Evolutionary conservation across 2,329 filamentous ascomycete genomes (phyloP), one percentile per base, ranked within the genome.

Genomic region (Pestalotiopsis fici): DNA sequence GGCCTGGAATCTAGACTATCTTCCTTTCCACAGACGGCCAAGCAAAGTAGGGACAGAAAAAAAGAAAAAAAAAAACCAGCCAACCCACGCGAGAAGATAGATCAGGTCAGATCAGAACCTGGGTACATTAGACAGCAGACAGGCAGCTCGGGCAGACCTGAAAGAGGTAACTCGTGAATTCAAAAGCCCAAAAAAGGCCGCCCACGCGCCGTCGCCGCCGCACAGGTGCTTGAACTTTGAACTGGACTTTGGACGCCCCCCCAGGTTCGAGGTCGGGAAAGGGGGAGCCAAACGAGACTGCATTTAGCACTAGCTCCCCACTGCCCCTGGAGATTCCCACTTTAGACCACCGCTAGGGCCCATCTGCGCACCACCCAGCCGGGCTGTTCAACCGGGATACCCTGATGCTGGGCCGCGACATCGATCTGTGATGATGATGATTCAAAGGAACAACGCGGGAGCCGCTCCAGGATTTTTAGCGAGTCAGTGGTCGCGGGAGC

Each of bases 381-480:
- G 43, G n/a, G 43, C 43, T 50, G 43, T 21, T 21, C 43, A 50
- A 50, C 43, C 43, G 43, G 43, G 43, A 50, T 50, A 9, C 18
- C 31, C 31, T 35, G 31, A 35, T 35, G 7, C 6, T 35, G 31
- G n/a, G 31, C 31, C 31, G 31, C 31, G 31, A 35, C 6, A 35
- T 11, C 31, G 31, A 35, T 35, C 31, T 35, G 7, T 35, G 31
- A 35, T 35, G 31, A 35, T 35, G 31, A 35, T 35, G 31, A 35
- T 35, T 35, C 31, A 7, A 35, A 35, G 31, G 31, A 35, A 35
- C 6, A 35, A 35, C 31, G 31, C 27, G 35, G 15, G 28, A 59
- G 57, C 57, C 27, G 27, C 57, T 59, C 57, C 57, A 59, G 57
- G n/a, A n/a, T 59, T n/a, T 35, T 57, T 57, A 31, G 57, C 57